Conservation (phyloP, 257 asterid genomes). For the Solanum virginianum region DNA sequence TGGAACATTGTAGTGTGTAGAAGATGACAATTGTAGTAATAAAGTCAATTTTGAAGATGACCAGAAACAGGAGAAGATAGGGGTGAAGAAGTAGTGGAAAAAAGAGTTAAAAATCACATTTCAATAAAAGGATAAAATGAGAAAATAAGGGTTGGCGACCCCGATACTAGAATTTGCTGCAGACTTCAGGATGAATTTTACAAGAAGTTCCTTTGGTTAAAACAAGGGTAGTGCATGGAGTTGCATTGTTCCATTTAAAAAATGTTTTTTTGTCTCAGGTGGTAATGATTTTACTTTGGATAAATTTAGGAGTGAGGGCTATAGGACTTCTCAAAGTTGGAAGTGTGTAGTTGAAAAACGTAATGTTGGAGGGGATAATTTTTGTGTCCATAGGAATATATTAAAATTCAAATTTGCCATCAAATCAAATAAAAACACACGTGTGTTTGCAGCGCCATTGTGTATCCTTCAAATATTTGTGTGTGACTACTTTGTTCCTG, state of each 20-base stretch:
- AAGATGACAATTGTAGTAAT: not conserved
- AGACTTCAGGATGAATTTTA: not conserved
- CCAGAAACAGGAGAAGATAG: not conserved
- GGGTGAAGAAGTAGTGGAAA: not conserved
- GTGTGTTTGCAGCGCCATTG: not conserved
- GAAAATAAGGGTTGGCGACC: not conserved
- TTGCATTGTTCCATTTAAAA: not conserved
- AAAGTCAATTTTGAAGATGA: not conserved
- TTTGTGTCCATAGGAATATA: not conserved
- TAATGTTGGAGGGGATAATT: not conserved
- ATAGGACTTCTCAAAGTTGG: not conserved
- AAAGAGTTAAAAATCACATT: not conserved
- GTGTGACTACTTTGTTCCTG: conserved; percentile 7
- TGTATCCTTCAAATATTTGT: not conserved
- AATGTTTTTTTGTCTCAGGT: not conserved
- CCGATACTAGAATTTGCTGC: not conserved
- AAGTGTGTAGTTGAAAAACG: not conserved
- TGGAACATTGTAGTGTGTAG: not conserved
- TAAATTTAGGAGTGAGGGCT: not conserved
- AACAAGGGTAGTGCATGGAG: not conserved
- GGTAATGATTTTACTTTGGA: not conserved
- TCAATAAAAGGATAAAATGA: not conserved
- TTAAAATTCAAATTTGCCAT: not conserved
- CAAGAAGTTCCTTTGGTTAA: not conserved
- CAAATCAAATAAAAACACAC: not conserved